These are phyloP conservation scores for Chrysoporthe puriensis DNA, from an alignment of 2,329 filamentous ascomycete genomes.

Conservation along the genomic window DNA sequence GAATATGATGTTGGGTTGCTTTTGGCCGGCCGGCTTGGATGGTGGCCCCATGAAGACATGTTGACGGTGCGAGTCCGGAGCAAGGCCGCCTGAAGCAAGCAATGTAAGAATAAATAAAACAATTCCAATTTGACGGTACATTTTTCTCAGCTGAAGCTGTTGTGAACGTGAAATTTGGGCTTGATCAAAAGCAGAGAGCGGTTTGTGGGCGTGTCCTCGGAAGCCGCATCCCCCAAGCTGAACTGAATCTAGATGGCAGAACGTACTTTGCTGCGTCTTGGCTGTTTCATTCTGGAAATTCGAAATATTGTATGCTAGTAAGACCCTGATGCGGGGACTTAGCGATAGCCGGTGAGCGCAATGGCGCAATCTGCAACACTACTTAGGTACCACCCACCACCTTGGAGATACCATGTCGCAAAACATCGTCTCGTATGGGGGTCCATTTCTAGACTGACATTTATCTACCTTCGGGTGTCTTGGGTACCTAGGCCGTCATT, in stretches of 20 bases:
- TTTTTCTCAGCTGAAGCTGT: neutral
- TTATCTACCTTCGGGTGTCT: too few relatives aligned
- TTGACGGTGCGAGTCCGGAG: neutral
- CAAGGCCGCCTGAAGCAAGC: neutral
- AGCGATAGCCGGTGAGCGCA: neutral
- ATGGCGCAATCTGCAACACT: neutral
- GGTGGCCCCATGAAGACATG: neutral
- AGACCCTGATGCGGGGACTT: neutral
- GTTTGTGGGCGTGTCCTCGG: neutral
- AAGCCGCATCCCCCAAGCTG: neutral
- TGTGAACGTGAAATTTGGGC: too few relatives aligned
- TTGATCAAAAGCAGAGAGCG: too few relatives aligned
- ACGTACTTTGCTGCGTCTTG: neutral
- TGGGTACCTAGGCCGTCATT: too few relatives aligned
- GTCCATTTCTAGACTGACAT: too few relatives aligned
- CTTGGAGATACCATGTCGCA: neutral
- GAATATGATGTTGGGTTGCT: constrained; percentile 60
- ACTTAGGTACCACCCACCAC: neutral
- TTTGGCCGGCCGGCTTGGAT: neutral
- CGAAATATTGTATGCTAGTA: too few relatives aligned
- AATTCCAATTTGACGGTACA: neutral
- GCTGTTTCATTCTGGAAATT: neutral
- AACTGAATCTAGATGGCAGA: neutral
- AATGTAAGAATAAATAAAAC: neutral
- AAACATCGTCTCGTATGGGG: neutral